Percentiles rank a stretch among this genome's conserved stretches.
phyloP scores from a whole-genome alignment of 1,139 yeast genomes.

The Yamadazyma diospyri region DNA sequence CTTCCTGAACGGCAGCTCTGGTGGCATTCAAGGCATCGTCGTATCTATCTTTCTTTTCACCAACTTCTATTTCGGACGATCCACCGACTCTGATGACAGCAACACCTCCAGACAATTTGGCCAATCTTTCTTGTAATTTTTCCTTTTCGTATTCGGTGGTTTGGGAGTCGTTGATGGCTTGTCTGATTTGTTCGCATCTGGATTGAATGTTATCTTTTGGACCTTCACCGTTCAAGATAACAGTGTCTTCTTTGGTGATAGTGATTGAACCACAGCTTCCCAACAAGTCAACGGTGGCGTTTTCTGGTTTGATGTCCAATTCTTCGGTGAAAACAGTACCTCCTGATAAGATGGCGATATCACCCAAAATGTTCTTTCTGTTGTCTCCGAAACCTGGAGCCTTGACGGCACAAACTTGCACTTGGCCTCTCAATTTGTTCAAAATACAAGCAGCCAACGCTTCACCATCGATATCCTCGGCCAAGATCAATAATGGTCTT shows the following conservation, averaged over 20 bases:
- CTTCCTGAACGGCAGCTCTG: slow-evolving; percentile 99
- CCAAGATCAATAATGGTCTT: slow-evolving; percentile 92
- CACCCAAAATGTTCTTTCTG: slow-evolving; percentile 97
- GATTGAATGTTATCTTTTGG: slow-evolving; percentile 79
- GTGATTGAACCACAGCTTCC: slow-evolving; percentile 94
- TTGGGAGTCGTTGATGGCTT: slow-evolving; percentile 63
- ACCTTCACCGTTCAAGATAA: slow-evolving; percentile 94
- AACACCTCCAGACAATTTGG: slow-evolving; percentile 98
- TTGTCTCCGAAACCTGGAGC: slow-evolving; percentile 99
- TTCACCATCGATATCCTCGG: slow-evolving; percentile 98
- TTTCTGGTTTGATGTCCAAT: slow-evolving; percentile 95
- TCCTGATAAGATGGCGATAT: slow-evolving; percentile 93
- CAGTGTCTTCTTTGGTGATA: slow-evolving; percentile 96
- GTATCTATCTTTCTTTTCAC: slow-evolving; percentile 99
- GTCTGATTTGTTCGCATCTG: slow-evolving; percentile 96
- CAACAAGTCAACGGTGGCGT: slow-evolving; percentile 85
- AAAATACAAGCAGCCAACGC: slow-evolving; percentile 98
- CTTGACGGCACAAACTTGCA: slow-evolving; percentile 96
- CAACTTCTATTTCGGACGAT: slow-evolving; percentile 96
- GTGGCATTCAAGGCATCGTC: slow-evolving; percentile 99
- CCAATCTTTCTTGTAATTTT: slow-evolving; percentile 96
- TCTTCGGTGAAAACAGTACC: slow-evolving; percentile 99
- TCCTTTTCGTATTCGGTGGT: slow-evolving; percentile 96
- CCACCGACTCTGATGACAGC: slow-evolving; percentile 99
- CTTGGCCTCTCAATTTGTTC: slow-evolving; percentile 98